A percentile compares a stretch with the other conserved stretches of the same genome.
Evolutionary conservation across 2,329 filamentous ascomycete genomes (phyloP).

Genomic region (Aspergillus alliaceus): DNA sequence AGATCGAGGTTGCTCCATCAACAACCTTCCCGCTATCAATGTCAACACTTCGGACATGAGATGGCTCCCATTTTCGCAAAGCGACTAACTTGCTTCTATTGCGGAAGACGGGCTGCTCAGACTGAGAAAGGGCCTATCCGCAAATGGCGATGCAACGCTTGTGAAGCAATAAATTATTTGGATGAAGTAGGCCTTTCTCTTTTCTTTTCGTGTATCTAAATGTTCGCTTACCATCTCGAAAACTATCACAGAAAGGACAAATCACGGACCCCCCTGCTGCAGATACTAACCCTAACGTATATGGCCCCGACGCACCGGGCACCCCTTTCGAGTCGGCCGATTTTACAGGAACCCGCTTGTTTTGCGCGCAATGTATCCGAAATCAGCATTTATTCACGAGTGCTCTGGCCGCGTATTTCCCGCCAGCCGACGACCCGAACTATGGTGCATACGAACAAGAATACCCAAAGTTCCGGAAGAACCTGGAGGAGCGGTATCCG

Average conservation of each 20-base stretch:
- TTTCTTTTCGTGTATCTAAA: not conserved
- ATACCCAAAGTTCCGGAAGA: slow-evolving; percentile 68
- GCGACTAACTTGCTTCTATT: slow-evolving; percentile 77
- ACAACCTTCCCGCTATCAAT: slow-evolving; percentile 12
- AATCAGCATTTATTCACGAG: slow-evolving; percentile 83
- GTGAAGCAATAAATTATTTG: slow-evolving; percentile 84
- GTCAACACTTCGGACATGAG: slow-evolving; percentile 17
- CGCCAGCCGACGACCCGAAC: slow-evolving; percentile 63
- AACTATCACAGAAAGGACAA: slow-evolving; percentile 66
- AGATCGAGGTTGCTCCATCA: not conserved
- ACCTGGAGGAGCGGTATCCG: slow-evolving; percentile 80
- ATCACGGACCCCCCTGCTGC: slow-evolving; percentile 81
- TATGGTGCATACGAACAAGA: slow-evolving; percentile 68
- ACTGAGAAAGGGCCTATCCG: slow-evolving; percentile 58
- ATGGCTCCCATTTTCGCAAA: slow-evolving; percentile 46
- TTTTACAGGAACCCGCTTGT: slow-evolving; percentile 45
- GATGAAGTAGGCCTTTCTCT: slow-evolving; percentile 65
- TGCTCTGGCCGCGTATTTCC: slow-evolving; percentile 77
- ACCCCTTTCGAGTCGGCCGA: slow-evolving; percentile 44
- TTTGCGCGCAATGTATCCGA: slow-evolving; percentile 78
- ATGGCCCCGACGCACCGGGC: slow-evolving; percentile 40
- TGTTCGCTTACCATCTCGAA: slow-evolving; percentile 21
- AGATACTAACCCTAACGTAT: slow-evolving; percentile 48
- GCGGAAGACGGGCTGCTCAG: slow-evolving; percentile 66
- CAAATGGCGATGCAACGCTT: slow-evolving; percentile 72